phyloP scores from a whole-genome alignment of 2,329 filamentous ascomycete species.

The Beauveria bassiana region DNA sequence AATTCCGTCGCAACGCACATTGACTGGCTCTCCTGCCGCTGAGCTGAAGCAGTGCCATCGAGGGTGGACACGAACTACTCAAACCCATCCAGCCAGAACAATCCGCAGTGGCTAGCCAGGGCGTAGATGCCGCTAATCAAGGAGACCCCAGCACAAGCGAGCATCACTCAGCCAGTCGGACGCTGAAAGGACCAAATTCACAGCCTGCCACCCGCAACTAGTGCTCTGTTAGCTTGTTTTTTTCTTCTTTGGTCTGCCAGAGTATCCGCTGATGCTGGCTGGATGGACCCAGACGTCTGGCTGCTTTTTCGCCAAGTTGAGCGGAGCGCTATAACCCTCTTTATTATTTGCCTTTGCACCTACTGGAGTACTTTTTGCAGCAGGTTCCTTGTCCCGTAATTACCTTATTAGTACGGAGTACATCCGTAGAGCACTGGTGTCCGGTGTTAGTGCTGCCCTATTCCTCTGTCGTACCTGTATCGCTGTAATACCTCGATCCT shows the following conservation, averaged over 20 bases:
- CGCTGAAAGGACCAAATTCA: background rate
- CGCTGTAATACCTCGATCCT: background rate
- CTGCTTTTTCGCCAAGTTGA: background rate
- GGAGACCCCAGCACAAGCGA: conserved; percentile 1
- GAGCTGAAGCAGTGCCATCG: background rate
- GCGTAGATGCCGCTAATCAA: conserved; percentile 9
- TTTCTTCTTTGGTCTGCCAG: background rate
- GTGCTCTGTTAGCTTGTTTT: background rate
- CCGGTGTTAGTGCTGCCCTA: background rate
- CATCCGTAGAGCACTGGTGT: no score
- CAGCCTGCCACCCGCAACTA: background rate
- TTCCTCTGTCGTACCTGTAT: background rate
- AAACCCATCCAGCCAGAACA: background rate
- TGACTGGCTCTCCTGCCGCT: background rate
- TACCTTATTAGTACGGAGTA: no score
- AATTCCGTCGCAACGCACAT: background rate
- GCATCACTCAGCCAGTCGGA: conserved; percentile 1
- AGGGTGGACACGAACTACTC: background rate
- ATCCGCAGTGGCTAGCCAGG: conserved; percentile 7
- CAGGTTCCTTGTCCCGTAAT: no score
- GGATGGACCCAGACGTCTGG: background rate
- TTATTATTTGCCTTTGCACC: no score
- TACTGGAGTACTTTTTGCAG: no score
- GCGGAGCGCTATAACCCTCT: background rate
- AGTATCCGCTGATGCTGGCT: background rate